Base-by-base conservation (phyloP, 2,329 filamentous ascomycete genomes). In the Ambrosiella xylebori region DNA sequence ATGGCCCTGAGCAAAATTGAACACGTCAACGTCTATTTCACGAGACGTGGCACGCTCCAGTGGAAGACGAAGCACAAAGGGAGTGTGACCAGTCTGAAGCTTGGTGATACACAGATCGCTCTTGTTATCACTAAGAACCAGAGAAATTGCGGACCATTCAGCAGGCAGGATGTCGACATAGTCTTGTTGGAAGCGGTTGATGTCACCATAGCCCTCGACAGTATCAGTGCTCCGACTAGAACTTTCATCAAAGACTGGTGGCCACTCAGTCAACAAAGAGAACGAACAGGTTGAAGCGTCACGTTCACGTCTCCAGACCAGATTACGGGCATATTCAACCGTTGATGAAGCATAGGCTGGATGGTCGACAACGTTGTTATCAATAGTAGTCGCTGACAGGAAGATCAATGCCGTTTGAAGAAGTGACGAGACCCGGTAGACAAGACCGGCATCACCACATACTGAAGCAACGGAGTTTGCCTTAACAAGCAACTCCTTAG, bases 51-150 rank as follows among this genome's bases (percentile, higher is more conserved):
- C 87, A 47, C 91, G 77, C 63, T 86, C 84, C 27, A 98, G 78
- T 0, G 93, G 93, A 19, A 98, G 74, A 5, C 90, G 84, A 55
- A 98, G 74, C 56, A 95, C 81, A 65, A 98, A 94, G 0, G 93
- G 93, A 35, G 79, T 81, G 55, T 85, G 79, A 1, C 81, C 82
- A 8, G 82, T 76, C 62, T 87, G 82, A 39, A 95, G 81, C 64
- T 88, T 88, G n/a, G 88, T 90, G 62, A 97, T 83, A 63, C 87
- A 89, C 3, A 98, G 78, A 66, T 97, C 93, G 57, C 88, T 85
- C 44, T 77, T 79, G 63, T 84, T 84, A 57, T 95, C 86, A 65
- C 86, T 93, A 13, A 98, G 71, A 0, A 86, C 86, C 50, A 98
- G 73, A 0, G 90, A 97, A 8, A 98, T 74, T 1, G 90, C 85